A percentile compares a stretch with the other conserved stretches of the same genome.
Conservation (phyloP, 2,329 filamentous ascomycete species). For the Hypoxylon sp. region DNA sequence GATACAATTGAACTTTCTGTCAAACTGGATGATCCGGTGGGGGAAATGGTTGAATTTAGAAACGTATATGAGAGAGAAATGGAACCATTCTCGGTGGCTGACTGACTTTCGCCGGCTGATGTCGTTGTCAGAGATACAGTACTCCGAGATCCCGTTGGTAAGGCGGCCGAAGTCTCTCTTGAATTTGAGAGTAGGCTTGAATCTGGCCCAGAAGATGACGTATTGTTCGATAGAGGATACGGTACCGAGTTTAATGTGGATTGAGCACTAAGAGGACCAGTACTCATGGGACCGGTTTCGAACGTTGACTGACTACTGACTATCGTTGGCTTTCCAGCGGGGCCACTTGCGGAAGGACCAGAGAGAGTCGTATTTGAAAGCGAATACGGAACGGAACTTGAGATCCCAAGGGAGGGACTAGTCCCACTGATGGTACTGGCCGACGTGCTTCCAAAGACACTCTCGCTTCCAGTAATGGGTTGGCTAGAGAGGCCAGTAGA, state of each 20-base stretch:
- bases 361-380: constrained; percentile 30
- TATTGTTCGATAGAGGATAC: constrained; percentile 26
- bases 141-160: constrained; percentile 11
- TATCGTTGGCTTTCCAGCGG: constrained; percentile 24
- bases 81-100: background rate
- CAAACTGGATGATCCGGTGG: background rate
- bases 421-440: constrained; percentile 12
- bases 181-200: constrained; percentile 23
- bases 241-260: constrained; percentile 25
- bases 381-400: constrained; percentile 39
- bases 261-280: constrained; percentile 10
- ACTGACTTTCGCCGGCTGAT: constrained; percentile 16
- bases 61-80: constrained; percentile 5
- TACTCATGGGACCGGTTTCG: constrained; percentile 17
- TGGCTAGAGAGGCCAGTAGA: constrained; percentile 27
- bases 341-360: constrained; percentile 15
- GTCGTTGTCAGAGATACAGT: constrained; percentile 3
- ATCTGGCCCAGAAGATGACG: constrained; percentile 8
- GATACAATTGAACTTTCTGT: constrained; percentile 5
- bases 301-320: constrained; percentile 19
- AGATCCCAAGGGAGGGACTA: constrained; percentile 17
- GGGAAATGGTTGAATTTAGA: constrained; percentile 18
- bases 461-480: constrained; percentile 31
- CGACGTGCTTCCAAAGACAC: constrained; percentile 31
- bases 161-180: constrained; percentile 8